phyloP scores from a whole-genome alignment of 1,284 basidiomycete genomes.

The Cutaneotrichosporon spelunceum region DNA sequence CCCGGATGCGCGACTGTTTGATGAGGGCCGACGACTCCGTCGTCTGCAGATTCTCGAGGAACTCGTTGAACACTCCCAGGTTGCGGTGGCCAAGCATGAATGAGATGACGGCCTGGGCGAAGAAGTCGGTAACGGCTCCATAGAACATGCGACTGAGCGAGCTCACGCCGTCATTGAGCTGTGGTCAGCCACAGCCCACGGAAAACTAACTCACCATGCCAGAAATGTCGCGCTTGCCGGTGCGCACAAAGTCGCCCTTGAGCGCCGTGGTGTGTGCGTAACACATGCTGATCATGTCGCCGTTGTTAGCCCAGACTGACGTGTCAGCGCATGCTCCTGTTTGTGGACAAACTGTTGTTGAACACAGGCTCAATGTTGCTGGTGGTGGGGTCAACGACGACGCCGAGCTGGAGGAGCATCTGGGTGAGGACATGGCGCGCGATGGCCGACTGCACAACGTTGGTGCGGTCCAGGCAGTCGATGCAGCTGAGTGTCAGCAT shows the following conservation, averaged over 20 bases:
- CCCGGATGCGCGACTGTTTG: conserved; percentile 77
- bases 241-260: conserved; percentile 97
- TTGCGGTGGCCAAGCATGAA: conserved; percentile 82
- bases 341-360: conserved; percentile 65
- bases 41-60: conserved; percentile 76
- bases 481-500: conserved; percentile 69
- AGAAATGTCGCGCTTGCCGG: conserved; percentile 85
- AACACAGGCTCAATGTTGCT: conserved; percentile 70
- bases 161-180: conserved; percentile 77
- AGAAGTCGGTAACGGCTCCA: conserved; percentile 80
- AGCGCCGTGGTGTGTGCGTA: conserved; percentile 62
- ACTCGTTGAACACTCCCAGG: conserved; percentile 82
- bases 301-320: conserved; percentile 75
- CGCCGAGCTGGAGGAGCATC: conserved; percentile 73
- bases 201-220: conserved; percentile 64
- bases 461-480: conserved; percentile 84
- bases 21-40: conserved; percentile 86
- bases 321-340: conserved; percentile 14
- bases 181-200: background rate
- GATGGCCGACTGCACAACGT: conserved; percentile 87
- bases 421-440: conserved; percentile 74
- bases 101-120: conserved; percentile 89
- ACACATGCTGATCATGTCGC: conserved; percentile 46
- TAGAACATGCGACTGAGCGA: conserved; percentile 69
- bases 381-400: conserved; percentile 34